A percentile compares a stretch with the other conserved stretches of the same genome.
Conservation (phyloP, 169 alveolate genomes). For the Plasmodium adleri region DNA sequence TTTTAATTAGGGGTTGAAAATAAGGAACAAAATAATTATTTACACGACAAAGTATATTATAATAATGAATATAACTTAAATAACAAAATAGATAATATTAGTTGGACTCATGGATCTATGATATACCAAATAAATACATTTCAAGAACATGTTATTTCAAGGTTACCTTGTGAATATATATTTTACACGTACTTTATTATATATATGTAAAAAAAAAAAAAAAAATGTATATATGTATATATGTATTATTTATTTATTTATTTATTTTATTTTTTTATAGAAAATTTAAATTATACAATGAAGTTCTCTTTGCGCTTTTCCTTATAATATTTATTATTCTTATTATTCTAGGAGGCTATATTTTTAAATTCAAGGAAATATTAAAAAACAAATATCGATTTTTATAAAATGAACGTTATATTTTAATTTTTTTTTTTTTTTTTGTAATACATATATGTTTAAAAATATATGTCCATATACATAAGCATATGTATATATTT, state of each 20-base stretch:
- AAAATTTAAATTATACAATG: background rate
- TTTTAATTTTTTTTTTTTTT: too few relatives aligned
- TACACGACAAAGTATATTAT: background rate
- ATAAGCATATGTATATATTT: too few relatives aligned
- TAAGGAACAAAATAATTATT: too few relatives aligned
- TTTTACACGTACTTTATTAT: background rate
- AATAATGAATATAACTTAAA: background rate
- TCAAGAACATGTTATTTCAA: background rate
- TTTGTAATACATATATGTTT: too few relatives aligned
- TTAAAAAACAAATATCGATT: background rate
- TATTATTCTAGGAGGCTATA: background rate
- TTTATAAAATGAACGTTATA: too few relatives aligned
- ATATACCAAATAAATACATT: background rate
- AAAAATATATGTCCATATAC: too few relatives aligned
- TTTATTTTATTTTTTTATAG: background rate
- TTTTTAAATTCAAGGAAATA: background rate
- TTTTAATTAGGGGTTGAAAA: too few relatives aligned
- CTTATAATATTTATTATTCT: slow-evolving; percentile 2
- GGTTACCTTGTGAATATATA: background rate
- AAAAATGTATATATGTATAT: background rate
- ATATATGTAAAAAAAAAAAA: background rate
- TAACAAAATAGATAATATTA: background rate
- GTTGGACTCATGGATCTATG: slow-evolving; percentile 15
- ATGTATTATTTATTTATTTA: background rate
- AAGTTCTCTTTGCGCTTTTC: background rate